Evolutionary conservation across 192 early-diverging fungal species (phyloP), one percentile per base, ranked within the genome.

Genomic region (Coemansia sp.): DNA sequence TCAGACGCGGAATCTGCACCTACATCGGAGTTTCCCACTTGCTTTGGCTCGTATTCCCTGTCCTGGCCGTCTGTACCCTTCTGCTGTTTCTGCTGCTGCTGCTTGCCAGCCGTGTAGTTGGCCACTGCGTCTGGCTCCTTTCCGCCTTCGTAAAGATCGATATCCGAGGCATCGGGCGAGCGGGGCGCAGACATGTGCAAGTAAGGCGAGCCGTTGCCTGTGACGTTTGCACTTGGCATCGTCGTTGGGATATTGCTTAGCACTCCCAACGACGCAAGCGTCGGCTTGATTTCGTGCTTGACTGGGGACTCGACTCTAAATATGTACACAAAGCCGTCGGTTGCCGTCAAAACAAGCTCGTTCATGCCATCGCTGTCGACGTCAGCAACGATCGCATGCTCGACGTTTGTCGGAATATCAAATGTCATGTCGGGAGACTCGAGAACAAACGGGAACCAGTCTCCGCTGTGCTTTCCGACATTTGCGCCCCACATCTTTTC

Each of bases 241-340:
- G 75, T 69, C 7, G 80, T 77, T 2, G 80, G 75, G 8, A 74
- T 71, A 57, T 68, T 74, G 72, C 72, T 83, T 24, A 83, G 73
- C 21, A 68, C 26, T 16, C 72, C 75, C 48, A 83, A 60, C 21
- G 80, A 58, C 7, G 75, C 49, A 12, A 83, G 48, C 20, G 75
- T 71, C 30, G 80, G 75, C 49, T 72, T 77, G 11, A 83, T 60
- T 51, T 58, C 53, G n/a, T 72, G 71, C 72, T 83, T 83, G 33
- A 67, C 69, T 2, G 75, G 49, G 41, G 75, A 62, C 36, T 73
- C 73, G 35, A 84, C 63, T 34, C 81, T 56, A 58, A 82, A 85
- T 64, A 81, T 78, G 67, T 85, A 82, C 63, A 85, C 73, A 63
- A 78, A 79, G 8, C 79, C 79, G 48, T 82, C 84, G n/a, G 84